These are phyloP conservation scores for Yamadazyma triangularis DNA, from an alignment of 1,139 yeast species.

Conservation along the genomic window DNA sequence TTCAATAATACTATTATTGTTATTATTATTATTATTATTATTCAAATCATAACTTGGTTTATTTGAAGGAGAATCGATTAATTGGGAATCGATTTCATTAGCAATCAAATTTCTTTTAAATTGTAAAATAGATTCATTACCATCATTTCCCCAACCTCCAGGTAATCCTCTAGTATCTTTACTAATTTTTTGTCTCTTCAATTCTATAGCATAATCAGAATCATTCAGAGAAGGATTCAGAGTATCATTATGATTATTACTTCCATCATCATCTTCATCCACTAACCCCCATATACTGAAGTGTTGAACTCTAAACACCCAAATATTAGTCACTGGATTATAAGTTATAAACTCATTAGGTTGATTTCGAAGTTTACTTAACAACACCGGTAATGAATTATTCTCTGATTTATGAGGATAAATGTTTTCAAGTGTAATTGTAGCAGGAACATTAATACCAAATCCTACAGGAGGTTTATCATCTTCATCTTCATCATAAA, in stretches of 20 bases:
- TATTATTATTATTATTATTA: neutral
- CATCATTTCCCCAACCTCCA: slow-evolving; percentile 17
- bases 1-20: neutral
- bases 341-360: slow-evolving; percentile 60
- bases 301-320: slow-evolving; percentile 85
- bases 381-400: slow-evolving; percentile 30
- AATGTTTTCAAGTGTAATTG: slow-evolving; percentile 67
- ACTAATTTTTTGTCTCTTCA: slow-evolving; percentile 32
- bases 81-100: slow-evolving; percentile 9
- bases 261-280: slow-evolving; percentile 22
- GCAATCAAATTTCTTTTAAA: slow-evolving; percentile 9
- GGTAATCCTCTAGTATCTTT: slow-evolving; percentile 30
- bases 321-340: slow-evolving; percentile 69
- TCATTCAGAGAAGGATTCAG: slow-evolving; percentile 24
- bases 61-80: neutral
- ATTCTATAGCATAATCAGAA: slow-evolving; percentile 21
- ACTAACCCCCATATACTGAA: slow-evolving; percentile 92
- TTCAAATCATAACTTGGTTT: neutral
- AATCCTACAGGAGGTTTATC: slow-evolving; percentile 62
- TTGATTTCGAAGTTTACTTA: neutral
- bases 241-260: slow-evolving; percentile 6
- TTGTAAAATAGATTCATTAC: slow-evolving; percentile 7
- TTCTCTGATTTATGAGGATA: slow-evolving; percentile 38
- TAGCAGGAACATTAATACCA: slow-evolving; percentile 83
- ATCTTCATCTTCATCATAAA: slow-evolving; percentile 55